phyloP scores from a whole-genome alignment of 805 yeast genomes.

The Nakazawaea pomicola region DNA sequence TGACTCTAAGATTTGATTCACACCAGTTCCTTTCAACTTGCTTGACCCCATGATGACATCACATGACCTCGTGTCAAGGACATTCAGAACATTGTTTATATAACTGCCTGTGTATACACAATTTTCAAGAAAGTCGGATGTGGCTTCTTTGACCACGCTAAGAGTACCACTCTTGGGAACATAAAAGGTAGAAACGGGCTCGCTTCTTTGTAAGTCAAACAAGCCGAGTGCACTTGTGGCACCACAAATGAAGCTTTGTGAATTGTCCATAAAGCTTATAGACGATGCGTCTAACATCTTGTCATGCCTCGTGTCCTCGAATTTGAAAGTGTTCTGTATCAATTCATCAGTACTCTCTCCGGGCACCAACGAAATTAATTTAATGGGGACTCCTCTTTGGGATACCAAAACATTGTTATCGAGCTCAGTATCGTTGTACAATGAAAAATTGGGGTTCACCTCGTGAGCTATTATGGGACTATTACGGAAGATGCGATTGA shows the following conservation, averaged over 20 bases:
- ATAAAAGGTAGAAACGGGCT: conserved; percentile 15
- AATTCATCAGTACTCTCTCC: conserved; percentile 15
- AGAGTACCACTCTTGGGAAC: conserved; percentile 16
- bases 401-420: conserved; percentile 23
- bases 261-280: conserved; percentile 19
- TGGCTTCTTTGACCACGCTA: conserved; percentile 17
- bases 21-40: conserved; percentile 22
- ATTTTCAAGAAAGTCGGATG: neutral
- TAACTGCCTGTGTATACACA: conserved; percentile 1
- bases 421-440: conserved; percentile 17
- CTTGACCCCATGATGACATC: conserved; percentile 9
- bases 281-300: conserved; percentile 26
- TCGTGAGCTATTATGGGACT: conserved; percentile 27
- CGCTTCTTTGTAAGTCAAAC: conserved; percentile 25
- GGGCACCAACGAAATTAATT: conserved; percentile 21
- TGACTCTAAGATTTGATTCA: conserved; percentile 29
- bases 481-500: conserved; percentile 25
- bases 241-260: conserved; percentile 26
- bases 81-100: conserved; percentile 19
- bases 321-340: conserved; percentile 25
- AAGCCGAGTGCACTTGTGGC: conserved; percentile 21
- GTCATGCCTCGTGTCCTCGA: conserved; percentile 28
- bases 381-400: conserved; percentile 30
- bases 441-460: conserved; percentile 29
- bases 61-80: conserved; percentile 19